Conservation (phyloP, 2,329 filamentous ascomycete genomes). For the Aspergillus sp. region DNA sequence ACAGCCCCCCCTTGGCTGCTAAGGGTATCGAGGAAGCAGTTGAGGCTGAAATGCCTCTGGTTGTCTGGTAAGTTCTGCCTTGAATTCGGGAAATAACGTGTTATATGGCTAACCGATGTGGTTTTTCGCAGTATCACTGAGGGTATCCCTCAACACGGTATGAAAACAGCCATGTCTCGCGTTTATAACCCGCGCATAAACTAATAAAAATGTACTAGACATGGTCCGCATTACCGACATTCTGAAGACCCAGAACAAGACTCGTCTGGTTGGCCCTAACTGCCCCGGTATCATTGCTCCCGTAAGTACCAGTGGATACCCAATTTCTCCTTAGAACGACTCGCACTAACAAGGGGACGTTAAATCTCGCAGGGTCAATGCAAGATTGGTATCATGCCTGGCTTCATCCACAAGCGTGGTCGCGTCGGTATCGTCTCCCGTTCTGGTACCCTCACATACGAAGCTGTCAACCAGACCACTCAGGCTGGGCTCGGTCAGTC, state of each 20-base stretch:
- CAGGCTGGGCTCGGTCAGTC: slow-evolving; percentile 96
- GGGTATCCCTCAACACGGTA: slow-evolving; percentile 95
- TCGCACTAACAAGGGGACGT: slow-evolving; percentile 11
- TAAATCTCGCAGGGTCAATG: slow-evolving; percentile 70
- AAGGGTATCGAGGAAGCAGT: slow-evolving; percentile 97
- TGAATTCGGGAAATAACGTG: slow-evolving; percentile 16
- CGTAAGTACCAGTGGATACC: slow-evolving; percentile 41
- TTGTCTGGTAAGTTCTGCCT: slow-evolving; percentile 67
- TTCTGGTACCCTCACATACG: slow-evolving; percentile 97
- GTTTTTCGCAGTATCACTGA: slow-evolving; percentile 69
- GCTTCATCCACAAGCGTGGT: slow-evolving; percentile 99
- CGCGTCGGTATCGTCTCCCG: slow-evolving; percentile 98
- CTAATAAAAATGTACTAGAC: slow-evolving; percentile 54
- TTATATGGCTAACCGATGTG: background rate
- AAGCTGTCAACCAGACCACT: slow-evolving; percentile 99
- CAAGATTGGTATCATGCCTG: slow-evolving; percentile 99
- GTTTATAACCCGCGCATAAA: slow-evolving; percentile 16
- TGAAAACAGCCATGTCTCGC: slow-evolving; percentile 26
- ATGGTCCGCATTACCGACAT: slow-evolving; percentile 99
- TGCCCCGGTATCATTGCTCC: slow-evolving; percentile 95
- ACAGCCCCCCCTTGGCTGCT: slow-evolving; percentile 83
- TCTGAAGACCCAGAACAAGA: slow-evolving; percentile 96
- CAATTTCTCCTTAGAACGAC: background rate
- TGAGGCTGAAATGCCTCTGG: slow-evolving; percentile 85
- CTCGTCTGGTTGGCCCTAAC: slow-evolving; percentile 93